Base-by-base conservation (phyloP, 441 rosid genomes). In the Adansonia madagascariensis region DNA sequence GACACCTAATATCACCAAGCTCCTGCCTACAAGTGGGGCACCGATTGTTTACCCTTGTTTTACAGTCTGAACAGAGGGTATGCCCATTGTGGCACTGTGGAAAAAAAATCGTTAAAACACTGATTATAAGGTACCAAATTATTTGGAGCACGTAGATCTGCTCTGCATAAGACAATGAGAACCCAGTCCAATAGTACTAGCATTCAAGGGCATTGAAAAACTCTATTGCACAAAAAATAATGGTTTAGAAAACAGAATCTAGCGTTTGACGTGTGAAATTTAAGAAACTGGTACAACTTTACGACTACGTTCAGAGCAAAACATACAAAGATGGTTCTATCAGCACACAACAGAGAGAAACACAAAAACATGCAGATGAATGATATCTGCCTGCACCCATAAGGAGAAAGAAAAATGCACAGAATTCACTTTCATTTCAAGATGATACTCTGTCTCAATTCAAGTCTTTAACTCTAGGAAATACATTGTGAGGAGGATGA, bases 1-100 rank as follows among this genome's bases (percentile, higher is more conserved):
- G 80, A 76, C 94, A 90, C 76, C 94, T 85, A 75, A 90, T 90
- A 71, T 90, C 94, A 66, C 94, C 91, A 9, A 90, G 92, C 81
- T 90, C 94, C 79, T 90, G 91, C 67, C 94, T 82, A 75, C 98
- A 94, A 1, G 98, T 93, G 4, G 98, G 98, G 80, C 98, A 93
- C 15, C 98, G 83, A 46, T 93, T 91, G 78, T 94, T 97, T 62
- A 94, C 98, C 82, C 90, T 88, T 22, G 85, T 79, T 90, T 94
- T 92, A 88, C 97, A 92, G 63, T 94, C 91, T 39, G 93, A 92
- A 81, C 97, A 92, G 41, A 92, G 82, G 7, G 97, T 92, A 78
- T 92, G 97, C 44, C 97, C 97, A 73, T 92, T 92, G 78, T 85
- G 92, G 70, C 97, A 92, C 97, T 92, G 90, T 85, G 83, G 67